Percentiles rank a stretch among this genome's conserved stretches.
phyloP scores from a whole-genome alignment of 2,329 filamentous ascomycete species.

The Penicillium olsonii region DNA sequence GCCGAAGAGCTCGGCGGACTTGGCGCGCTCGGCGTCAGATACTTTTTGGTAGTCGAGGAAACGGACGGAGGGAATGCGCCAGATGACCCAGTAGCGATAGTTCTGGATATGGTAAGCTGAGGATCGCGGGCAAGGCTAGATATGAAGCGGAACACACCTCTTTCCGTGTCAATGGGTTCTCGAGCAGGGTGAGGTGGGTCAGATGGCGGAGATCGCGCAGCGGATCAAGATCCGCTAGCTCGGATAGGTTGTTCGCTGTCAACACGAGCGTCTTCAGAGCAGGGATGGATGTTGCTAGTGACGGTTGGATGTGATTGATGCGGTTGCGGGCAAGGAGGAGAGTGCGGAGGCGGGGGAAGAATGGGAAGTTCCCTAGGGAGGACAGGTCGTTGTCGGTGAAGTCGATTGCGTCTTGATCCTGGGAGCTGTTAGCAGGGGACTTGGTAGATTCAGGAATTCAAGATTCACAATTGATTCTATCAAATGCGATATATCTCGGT shows the following conservation, averaged over 20 bases:
- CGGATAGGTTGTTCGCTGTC: constrained; percentile 76
- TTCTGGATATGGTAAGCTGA: constrained; percentile 56
- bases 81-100: constrained; percentile 90
- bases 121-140: no score
- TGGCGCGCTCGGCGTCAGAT: constrained; percentile 76
- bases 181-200: constrained; percentile 77
- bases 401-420: constrained; percentile 97
- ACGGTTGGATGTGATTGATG: constrained; percentile 75
- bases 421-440: constrained; percentile 1
- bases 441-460: not conserved
- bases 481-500: not conserved
- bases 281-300: constrained; percentile 73
- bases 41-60: constrained; percentile 95
- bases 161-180: constrained; percentile 89
- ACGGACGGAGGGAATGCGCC: constrained; percentile 78
- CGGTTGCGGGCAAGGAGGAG: constrained; percentile 89
- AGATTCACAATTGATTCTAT: not conserved
- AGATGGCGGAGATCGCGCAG: constrained; percentile 68
- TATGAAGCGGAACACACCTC: constrained; percentile 63
- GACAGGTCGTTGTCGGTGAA: constrained; percentile 98
- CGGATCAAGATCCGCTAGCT: constrained; percentile 86
- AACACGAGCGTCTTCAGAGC: constrained; percentile 81
- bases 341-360: constrained; percentile 83
- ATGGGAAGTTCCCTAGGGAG: constrained; percentile 85
- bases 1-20: constrained; percentile 81